Conservation (phyloP, 2,329 filamentous ascomycete genomes). For the Grosmannia serpens region DNA sequence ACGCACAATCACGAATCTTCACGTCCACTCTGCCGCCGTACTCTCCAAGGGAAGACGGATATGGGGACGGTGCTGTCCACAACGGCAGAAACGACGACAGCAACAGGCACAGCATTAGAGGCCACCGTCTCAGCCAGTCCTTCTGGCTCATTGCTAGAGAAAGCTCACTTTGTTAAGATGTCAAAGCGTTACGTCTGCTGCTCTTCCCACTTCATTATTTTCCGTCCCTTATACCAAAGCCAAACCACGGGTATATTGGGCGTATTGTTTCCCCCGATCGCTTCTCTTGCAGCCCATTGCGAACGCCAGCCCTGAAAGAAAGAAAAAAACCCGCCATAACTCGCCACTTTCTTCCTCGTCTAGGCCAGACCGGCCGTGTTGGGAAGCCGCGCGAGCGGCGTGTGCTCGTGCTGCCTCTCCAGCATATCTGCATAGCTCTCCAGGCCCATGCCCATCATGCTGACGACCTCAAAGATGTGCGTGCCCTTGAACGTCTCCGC, state of each 20-base stretch:
- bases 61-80: not conserved
- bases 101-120: not conserved
- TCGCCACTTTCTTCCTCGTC: not conserved
- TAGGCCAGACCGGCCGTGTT: conserved; percentile 3
- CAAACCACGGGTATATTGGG: not conserved
- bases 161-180: not conserved
- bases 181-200: not conserved
- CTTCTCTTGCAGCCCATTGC: not conserved
- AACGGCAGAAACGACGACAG: not conserved
- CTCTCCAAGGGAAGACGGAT: not conserved
- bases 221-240: not conserved
- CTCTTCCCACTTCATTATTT: no score
- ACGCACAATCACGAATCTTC: not conserved
- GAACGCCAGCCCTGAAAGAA: not conserved
- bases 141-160: not conserved
- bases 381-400: conserved; percentile 26
- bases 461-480: conserved; percentile 49
- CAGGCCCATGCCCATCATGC: conserved; percentile 44
- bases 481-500: conserved; percentile 50
- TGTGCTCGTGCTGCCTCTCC: conserved; percentile 41
- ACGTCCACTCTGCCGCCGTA: not conserved
- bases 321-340: no score
- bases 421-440: conserved; percentile 46
- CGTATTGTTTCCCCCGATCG: not conserved
- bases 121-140: not conserved